Evolutionary conservation across 75 land plant genomes (phyloP), one percentile per base, ranked within the genome.

Genomic region (Selaginella moellendorffii): DNA sequence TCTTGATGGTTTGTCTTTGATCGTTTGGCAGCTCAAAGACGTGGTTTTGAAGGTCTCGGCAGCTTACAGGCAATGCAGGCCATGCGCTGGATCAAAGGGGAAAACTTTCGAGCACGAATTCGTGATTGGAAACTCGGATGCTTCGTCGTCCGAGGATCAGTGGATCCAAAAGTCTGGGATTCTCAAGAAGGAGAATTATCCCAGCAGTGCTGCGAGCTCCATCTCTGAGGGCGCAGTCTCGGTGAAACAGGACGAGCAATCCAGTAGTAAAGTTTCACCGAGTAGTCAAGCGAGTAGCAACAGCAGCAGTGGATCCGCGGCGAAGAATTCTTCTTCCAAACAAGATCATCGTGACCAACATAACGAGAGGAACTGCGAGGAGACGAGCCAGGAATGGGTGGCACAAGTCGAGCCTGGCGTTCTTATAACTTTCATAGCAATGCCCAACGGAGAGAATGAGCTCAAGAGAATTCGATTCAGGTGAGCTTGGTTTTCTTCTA

Each of bases 351-450:
- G n/a, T n/a, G n/a, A n/a, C n/a, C n/a, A n/a, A n/a, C n/a, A n/a
- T n/a, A n/a, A n/a, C n/a, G n/a, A n/a, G n/a, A n/a, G n/a, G n/a
- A n/a, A n/a, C n/a, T n/a, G n/a, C n/a, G 84, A 79, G 24, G 91
- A 79, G 71, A 31, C 65, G 23, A 24, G 1, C 1, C 79, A 77
- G 69, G 98, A 89, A 63, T 93, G 98, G 98, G 83, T 89, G 36
- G 96, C 96, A 0, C 98, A 93, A 67, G 87, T 93, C 26, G 98
- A 93, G 74, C 98, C 96, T 0, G 98, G 98, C 14, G 90, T 93
- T 53, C 77, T 85, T 53, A 89, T 93, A 71, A 93, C 96, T 24
- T 86, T 93, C 67, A 63, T 89, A 59, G 73, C 98, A 2, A 29
- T 89, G 59, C 78, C 83, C 1, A 76, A 74, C 24, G 98, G 98